phyloP scores from a whole-genome alignment of 176 grass and related monocot genomes.

The Paspalum notatum region DNA sequence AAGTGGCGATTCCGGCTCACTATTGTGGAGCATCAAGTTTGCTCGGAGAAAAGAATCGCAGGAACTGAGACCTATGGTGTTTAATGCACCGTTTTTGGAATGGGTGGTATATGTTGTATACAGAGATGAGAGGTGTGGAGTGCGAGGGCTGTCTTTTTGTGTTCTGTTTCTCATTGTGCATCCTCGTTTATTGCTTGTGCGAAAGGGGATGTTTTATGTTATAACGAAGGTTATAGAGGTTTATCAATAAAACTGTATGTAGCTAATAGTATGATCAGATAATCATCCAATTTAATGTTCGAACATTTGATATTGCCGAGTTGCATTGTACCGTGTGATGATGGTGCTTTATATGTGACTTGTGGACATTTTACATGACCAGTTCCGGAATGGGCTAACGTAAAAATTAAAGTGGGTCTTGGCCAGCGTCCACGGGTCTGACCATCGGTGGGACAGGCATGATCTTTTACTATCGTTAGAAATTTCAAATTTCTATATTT shows the following conservation, averaged over 20 bases:
- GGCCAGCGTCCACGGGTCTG: too few relatives aligned
- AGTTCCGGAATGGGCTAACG: not conserved
- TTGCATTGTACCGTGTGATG: not conserved
- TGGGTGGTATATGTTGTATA: slow-evolving; percentile 42
- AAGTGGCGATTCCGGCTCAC: slow-evolving; percentile 15
- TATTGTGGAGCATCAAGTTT: slow-evolving; percentile 36
- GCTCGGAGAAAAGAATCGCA: slow-evolving; percentile 11
- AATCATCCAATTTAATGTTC: not conserved
- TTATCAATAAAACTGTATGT: slow-evolving; percentile 19
- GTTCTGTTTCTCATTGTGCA: slow-evolving; percentile 16
- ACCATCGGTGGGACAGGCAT: too few relatives aligned
- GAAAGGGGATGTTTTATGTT: slow-evolving; percentile 17
- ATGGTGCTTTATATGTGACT: not conserved
- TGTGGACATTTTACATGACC: not conserved
- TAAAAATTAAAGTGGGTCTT: too few relatives aligned
- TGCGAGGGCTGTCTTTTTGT: slow-evolving; percentile 15
- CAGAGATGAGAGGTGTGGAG: slow-evolving; percentile 29
- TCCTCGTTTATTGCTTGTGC: slow-evolving; percentile 35
- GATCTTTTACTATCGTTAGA: too few relatives aligned
- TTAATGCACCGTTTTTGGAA: slow-evolving; percentile 23
- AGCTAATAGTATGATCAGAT: slow-evolving; percentile 21
- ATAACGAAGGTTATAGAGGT: slow-evolving; percentile 18
- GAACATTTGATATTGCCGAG: not conserved
- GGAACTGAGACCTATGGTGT: slow-evolving; percentile 21
- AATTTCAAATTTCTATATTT: too few relatives aligned